Conservation (phyloP, 352 stramenopile genomes). For the Pythium dissimile region DNA sequence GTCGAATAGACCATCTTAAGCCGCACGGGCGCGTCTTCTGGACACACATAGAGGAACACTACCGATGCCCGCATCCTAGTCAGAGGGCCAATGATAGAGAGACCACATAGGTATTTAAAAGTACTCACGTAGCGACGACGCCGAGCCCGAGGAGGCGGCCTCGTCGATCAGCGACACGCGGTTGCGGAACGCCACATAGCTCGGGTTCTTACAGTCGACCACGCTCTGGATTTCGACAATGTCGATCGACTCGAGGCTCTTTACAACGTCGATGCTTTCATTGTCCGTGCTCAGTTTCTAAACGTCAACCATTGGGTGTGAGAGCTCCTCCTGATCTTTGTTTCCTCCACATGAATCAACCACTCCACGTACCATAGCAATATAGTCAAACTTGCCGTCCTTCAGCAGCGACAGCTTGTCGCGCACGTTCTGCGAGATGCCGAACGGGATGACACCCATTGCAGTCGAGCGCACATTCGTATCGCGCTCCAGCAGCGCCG, state of each 20-base stretch:
- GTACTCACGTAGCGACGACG: conserved; percentile 19
- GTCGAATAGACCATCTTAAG: conserved; percentile 92
- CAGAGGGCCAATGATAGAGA: too few species aligned
- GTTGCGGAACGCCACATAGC: conserved; percentile 80
- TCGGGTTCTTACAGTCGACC: conserved; percentile 63
- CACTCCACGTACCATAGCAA: conserved; percentile 67
- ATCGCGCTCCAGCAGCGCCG: conserved; percentile 71
- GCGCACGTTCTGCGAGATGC: conserved; percentile 74
- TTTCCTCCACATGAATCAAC: not conserved
- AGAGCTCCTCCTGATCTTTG: not conserved
- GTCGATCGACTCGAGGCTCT: conserved; percentile 76
- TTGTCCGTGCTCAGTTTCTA: conserved; percentile 78
- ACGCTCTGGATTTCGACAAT: conserved; percentile 50
- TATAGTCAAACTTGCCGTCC: conserved; percentile 85
- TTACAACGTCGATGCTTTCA: conserved; percentile 74
- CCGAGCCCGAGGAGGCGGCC: conserved; percentile 19
- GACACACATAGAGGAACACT: conserved; percentile 91
- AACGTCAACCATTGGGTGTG: not conserved
- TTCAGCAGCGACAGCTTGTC: conserved; percentile 76
- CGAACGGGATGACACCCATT: conserved; percentile 88
- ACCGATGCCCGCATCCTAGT: too few species aligned
- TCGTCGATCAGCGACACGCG: conserved; percentile 32
- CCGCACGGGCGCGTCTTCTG: conserved; percentile 79
- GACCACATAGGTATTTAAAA: not conserved
- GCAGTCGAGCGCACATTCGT: conserved; percentile 86